phyloP scores from a whole-genome alignment of 2,329 filamentous ascomycete genomes.

The Alternaria postmessia region DNA sequence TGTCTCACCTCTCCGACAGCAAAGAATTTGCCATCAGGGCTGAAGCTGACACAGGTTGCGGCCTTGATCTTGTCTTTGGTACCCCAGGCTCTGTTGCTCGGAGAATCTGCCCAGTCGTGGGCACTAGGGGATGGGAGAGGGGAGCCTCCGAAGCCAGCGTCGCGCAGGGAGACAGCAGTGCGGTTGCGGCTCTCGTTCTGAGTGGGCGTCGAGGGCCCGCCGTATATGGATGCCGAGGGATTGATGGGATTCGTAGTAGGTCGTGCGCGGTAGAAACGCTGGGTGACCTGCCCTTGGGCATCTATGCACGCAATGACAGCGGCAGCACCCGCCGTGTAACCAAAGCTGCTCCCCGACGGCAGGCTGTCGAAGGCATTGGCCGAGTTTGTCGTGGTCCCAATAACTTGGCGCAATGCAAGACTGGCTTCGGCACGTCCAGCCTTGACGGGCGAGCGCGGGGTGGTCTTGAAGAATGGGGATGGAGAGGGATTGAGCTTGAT shows the following conservation, averaged over 20 bases:
- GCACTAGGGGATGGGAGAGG: conserved; percentile 56
- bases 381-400: conserved; percentile 87
- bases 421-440: conserved; percentile 55
- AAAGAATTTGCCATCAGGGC: conserved; percentile 83
- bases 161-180: conserved; percentile 64
- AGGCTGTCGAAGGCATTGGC: conserved; percentile 88
- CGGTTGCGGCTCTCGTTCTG: conserved; percentile 63
- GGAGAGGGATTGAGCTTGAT: conserved; percentile 69
- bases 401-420: conserved; percentile 80
- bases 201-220: conserved; percentile 62
- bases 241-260: conserved; percentile 75
- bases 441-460: conserved; percentile 70
- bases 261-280: conserved; percentile 90
- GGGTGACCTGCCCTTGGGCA: conserved; percentile 68
- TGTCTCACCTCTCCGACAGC: conserved; percentile 81
- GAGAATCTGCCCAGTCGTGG: conserved; percentile 65
- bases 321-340: conserved; percentile 90
- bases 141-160: conserved; percentile 55
- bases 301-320: conserved; percentile 88
- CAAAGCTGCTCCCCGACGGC: conserved; percentile 74
- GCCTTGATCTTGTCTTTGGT: conserved; percentile 94
- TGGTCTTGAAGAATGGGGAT: conserved; percentile 69
- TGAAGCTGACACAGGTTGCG: conserved; percentile 88
- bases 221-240: conserved; percentile 61
- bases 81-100: conserved; percentile 76